Percentiles rank a stretch among this genome's conserved stretches.
phyloP scores from a whole-genome alignment of 169 alveolate species.

The Theileria orientalis region DNA sequence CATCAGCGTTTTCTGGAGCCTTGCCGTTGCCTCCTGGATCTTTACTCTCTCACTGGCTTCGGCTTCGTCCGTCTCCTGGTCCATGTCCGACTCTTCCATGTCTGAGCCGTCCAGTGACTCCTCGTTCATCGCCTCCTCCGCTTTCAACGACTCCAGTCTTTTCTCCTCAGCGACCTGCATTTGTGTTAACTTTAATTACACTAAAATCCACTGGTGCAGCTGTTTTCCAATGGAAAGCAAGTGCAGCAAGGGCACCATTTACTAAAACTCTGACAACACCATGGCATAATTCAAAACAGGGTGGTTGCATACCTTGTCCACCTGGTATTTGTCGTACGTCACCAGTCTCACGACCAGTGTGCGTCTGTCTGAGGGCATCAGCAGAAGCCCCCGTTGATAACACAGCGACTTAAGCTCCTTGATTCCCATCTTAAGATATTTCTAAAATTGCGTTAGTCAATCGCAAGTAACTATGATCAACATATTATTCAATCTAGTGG shows the following conservation, averaged over 20 bases:
- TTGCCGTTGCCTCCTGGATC: constrained; percentile 4
- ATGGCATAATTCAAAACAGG: no score
- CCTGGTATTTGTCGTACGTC: constrained; percentile 34
- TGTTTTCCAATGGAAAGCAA: no score
- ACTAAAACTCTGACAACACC: no score
- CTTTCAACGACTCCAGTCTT: not conserved
- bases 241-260: no score
- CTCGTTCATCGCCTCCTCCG: not conserved
- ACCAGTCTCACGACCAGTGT: constrained; percentile 33
- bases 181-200: no score
- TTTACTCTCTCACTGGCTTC: not conserved
- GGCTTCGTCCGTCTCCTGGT: not conserved
- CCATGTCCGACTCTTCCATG: not conserved
- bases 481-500: no score
- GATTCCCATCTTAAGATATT: constrained; percentile 28
- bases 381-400: constrained; percentile 28
- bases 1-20: not conserved
- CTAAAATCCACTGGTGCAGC: no score
- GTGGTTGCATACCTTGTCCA: no score
- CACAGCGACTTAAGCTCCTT: constrained; percentile 38
- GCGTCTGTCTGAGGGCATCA: constrained; percentile 6
- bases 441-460: no score
- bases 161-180: not conserved
- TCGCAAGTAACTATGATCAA: no score
- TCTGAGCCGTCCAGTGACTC: constrained; percentile 8